Percentiles rank a stretch among this genome's conserved stretches.
phyloP scores from a whole-genome alignment of 768 basidiomycete genomes.

The Lentinula sp. region DNA sequence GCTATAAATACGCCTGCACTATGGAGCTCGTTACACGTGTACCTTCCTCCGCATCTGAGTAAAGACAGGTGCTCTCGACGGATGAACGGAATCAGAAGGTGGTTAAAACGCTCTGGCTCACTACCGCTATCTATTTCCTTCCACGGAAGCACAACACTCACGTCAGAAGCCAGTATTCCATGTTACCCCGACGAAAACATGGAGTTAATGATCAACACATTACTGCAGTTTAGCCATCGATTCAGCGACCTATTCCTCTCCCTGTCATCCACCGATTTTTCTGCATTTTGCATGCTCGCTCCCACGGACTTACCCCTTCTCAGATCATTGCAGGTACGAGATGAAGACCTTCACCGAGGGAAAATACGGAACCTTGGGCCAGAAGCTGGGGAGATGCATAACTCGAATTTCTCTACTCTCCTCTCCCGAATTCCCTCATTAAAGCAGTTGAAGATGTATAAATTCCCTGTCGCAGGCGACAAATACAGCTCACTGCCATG shows the following conservation, averaged over 20 bases:
- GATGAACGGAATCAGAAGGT: background rate
- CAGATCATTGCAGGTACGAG: background rate
- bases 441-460: background rate
- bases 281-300: background rate
- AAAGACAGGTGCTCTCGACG: background rate
- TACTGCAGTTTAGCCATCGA: background rate
- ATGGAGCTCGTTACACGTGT: slow-evolving; percentile 18
- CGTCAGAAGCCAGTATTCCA: background rate
- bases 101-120: background rate
- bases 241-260: background rate
- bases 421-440: background rate
- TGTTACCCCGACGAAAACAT: background rate
- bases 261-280: background rate
- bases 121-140: background rate
- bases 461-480: background rate
- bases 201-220: background rate
- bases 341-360: background rate
- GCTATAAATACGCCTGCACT: slow-evolving; percentile 19
- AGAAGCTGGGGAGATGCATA: background rate
- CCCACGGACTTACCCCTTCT: background rate
- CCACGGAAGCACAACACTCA: background rate
- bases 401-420: background rate
- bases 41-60: background rate
- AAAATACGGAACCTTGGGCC: background rate
- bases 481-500: background rate